Percentiles rank a stretch among this genome's conserved stretches.
phyloP scores from a whole-genome alignment of 108 stramenopile species.

The Nannochloropsis salina region DNA sequence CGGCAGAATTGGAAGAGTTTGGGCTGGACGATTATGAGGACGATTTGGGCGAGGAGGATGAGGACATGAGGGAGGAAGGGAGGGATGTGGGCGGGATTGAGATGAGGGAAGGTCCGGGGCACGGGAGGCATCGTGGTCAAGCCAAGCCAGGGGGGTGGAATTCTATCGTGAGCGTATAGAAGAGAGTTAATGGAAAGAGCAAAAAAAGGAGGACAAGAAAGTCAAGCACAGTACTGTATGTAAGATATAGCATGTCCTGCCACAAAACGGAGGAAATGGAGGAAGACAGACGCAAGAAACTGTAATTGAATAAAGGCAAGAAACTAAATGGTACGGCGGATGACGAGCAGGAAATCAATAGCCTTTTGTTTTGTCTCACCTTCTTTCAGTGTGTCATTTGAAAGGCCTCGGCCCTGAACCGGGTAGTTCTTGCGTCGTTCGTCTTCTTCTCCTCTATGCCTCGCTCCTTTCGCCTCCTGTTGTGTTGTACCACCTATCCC shows the following conservation, averaged over 20 bases:
- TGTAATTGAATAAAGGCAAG: too few relatives aligned
- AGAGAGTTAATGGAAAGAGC: background rate
- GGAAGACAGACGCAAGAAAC: background rate
- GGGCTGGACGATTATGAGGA: slow-evolving; percentile 22
- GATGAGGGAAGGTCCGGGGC: background rate
- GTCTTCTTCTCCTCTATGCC: background rate
- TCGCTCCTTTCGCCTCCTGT: background rate
- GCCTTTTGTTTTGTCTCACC: too few relatives aligned
- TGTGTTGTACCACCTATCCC: slow-evolving; percentile 68
- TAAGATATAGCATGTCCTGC: too few relatives aligned
- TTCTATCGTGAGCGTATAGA: too few relatives aligned
- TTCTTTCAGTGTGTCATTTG: too few relatives aligned
- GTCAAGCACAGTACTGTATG: background rate
- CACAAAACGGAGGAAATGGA: background rate
- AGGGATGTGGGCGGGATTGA: background rate
- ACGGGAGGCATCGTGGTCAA: too few relatives aligned
- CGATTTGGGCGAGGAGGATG: slow-evolving; percentile 9
- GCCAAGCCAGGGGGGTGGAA: too few relatives aligned
- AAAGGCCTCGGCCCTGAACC: too few relatives aligned
- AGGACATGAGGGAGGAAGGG: background rate
- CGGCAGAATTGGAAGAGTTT: slow-evolving; percentile 21
- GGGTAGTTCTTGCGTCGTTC: too few relatives aligned
- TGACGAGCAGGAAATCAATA: too few relatives aligned
- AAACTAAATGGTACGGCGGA: too few relatives aligned
- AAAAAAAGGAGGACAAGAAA: background rate